Evolutionary conservation across 306 rosid species (phyloP).

Genomic region (Pyrus pyrifolia): DNA sequence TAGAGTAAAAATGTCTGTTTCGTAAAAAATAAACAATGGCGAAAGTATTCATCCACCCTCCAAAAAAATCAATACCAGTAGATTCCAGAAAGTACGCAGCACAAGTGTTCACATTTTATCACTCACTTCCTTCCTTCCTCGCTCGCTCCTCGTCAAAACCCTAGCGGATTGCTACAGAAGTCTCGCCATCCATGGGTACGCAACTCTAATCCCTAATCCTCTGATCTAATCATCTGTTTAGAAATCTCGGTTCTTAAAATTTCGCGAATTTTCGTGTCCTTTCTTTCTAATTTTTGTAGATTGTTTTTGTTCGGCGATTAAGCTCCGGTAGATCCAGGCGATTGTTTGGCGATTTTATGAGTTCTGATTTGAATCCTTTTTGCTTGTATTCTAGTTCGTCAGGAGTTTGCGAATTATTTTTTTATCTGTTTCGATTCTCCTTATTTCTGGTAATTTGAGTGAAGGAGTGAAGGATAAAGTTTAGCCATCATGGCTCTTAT

Average conservation of each 20-base stretch:
- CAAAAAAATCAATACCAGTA: no score
- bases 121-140: neutral
- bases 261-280: neutral
- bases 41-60: fast-evolving
- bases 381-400: neutral
- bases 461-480: neutral
- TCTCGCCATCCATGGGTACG: constrained; percentile 24
- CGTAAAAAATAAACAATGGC: no score
- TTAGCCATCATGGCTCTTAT: neutral
- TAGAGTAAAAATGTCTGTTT: no score
- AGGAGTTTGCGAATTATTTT: neutral
- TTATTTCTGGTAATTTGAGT: neutral
- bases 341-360: neutral
- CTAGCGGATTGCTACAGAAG: constrained; percentile 4
- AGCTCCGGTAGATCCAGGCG: constrained; percentile 1
- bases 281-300: no score
- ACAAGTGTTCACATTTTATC: neutral
- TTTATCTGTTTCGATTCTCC: neutral
- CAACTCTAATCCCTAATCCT: neutral
- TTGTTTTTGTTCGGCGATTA: neutral
- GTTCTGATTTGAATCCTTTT: neutral
- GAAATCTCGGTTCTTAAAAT: neutral
- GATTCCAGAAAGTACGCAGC: neutral
- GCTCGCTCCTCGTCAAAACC: constrained; percentile 1
- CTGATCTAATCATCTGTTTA: neutral